Conservation (phyloP, 78 protist species). For the Emiliania huxleyi region DNA sequence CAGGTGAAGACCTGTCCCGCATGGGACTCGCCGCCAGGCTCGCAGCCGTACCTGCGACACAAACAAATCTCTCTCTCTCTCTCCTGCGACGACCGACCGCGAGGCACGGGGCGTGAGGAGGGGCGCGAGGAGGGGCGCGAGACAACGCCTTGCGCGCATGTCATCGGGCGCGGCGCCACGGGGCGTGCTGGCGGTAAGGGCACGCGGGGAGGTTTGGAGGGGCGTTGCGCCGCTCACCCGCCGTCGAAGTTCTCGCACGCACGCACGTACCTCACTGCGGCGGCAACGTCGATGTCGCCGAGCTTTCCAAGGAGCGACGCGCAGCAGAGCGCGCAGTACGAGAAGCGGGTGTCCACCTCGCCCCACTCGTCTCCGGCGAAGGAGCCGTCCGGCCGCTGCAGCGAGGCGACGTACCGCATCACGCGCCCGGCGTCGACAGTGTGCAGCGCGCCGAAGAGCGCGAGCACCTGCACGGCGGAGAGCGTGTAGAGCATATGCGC, state of each 20-base stretch:
- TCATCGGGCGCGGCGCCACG: no score
- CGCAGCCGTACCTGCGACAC: slow-evolving; percentile 85
- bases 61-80: no score
- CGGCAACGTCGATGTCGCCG: slow-evolving; percentile 57
- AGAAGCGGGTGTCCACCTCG: slow-evolving; percentile 83
- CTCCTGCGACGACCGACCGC: no score
- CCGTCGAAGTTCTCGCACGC: slow-evolving; percentile 94
- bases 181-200: no score
- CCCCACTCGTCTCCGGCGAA: slow-evolving; percentile 97
- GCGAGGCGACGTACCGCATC: slow-evolving; percentile 48
- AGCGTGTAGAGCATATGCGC: slow-evolving; percentile 95
- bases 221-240: no score
- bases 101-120: no score
- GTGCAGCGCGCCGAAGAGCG: slow-evolving; percentile 67
- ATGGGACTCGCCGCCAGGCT: slow-evolving; percentile 97
- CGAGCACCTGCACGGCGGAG: slow-evolving; percentile 91
- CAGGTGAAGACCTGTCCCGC: slow-evolving; percentile 88
- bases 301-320: slow-evolving; percentile 78
- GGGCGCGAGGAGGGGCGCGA: no score
- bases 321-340: slow-evolving; percentile 86
- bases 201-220: no score
- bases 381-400: slow-evolving; percentile 95
- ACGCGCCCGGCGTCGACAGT: slow-evolving; percentile 4
- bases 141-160: no score
- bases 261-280: slow-evolving; percentile 73